Conservation (phyloP, 1,284 basidiomycete species). For the Exsudoporus floridanus region DNA sequence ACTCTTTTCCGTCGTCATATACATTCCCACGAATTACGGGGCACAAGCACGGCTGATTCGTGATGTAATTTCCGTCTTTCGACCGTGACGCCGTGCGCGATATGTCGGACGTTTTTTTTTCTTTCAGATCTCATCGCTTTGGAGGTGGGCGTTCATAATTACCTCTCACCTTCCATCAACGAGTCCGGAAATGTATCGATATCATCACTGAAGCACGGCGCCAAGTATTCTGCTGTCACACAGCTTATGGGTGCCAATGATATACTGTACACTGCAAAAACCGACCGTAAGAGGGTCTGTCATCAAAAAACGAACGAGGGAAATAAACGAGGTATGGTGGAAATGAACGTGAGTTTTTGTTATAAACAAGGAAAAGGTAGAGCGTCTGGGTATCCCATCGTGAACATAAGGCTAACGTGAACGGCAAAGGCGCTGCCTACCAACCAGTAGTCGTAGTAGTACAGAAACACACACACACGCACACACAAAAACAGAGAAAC, state of each 20-base stretch:
- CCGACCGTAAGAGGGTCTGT: background rate
- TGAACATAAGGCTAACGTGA: slow-evolving; percentile 19
- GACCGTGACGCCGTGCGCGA: background rate
- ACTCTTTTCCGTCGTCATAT: too few species aligned
- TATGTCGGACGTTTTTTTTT: too few species aligned
- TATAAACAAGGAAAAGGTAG: background rate
- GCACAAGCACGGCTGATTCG: too few species aligned
- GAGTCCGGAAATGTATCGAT: background rate
- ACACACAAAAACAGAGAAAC: slow-evolving; percentile 1
- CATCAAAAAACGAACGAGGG: too few species aligned
- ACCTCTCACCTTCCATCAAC: background rate
- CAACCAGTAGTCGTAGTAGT: slow-evolving; percentile 13
- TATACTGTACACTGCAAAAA: background rate
- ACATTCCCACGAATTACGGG: too few species aligned
- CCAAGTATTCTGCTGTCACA: background rate
- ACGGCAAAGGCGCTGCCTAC: slow-evolving; percentile 24
- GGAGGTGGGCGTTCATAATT: background rate
- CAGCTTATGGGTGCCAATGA: background rate
- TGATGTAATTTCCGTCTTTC: slow-evolving; percentile 11
- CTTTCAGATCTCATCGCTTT: too few species aligned
- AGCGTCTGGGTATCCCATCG: slow-evolving; percentile 24
- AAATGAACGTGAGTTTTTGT: slow-evolving; percentile 29
- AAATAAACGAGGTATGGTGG: slow-evolving; percentile 9
- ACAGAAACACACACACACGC: too few species aligned
- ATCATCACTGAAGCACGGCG: background rate